phyloP scores from a whole-genome alignment of 371 early-diverging fungal genomes.

The Mucor irregularis region DNA sequence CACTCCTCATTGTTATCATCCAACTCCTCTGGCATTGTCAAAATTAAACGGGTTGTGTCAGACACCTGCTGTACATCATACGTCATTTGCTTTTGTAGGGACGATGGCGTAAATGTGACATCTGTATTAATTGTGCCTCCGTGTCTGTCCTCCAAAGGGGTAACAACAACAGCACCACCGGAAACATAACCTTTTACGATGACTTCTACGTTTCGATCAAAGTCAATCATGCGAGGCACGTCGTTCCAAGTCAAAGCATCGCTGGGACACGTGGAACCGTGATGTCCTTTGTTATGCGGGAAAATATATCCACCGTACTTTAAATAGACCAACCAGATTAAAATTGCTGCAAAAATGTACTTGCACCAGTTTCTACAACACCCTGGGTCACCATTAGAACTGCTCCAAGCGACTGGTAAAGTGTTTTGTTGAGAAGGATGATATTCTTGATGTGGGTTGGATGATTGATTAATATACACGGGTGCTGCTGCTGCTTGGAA shows the following conservation, averaged over 20 bases:
- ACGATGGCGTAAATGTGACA: background rate
- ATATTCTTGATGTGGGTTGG: constrained; percentile 1
- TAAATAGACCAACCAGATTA: constrained; percentile 7
- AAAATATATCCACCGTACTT: constrained; percentile 2
- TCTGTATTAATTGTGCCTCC: constrained; percentile 3
- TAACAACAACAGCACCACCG: constrained; percentile 1
- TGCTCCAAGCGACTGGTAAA: background rate
- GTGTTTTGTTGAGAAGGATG: background rate
- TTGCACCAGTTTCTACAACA: constrained; percentile 15
- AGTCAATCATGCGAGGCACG: constrained; percentile 10
- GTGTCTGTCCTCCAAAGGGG: constrained; percentile 9
- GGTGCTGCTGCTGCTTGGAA: too few relatives aligned
- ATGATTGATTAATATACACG: too few relatives aligned
- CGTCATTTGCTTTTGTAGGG: background rate
- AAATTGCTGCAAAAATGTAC: constrained; percentile 5
- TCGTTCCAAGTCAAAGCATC: constrained; percentile 5
- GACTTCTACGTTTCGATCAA: constrained; percentile 9
- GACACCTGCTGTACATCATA: constrained; percentile 1
- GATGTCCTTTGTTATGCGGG: too few relatives aligned
- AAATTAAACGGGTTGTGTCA: background rate
- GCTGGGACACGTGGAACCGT: background rate
- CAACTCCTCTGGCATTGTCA: constrained; percentile 1
- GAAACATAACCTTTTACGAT: constrained; percentile 7
- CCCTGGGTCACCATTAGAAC: constrained; percentile 6
- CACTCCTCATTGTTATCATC: constrained; percentile 6